Percentiles rank a stretch among this genome's conserved stretches.
phyloP scores from a whole-genome alignment of 345 rosid genomes.

The Eucalyptus tenuipes region DNA sequence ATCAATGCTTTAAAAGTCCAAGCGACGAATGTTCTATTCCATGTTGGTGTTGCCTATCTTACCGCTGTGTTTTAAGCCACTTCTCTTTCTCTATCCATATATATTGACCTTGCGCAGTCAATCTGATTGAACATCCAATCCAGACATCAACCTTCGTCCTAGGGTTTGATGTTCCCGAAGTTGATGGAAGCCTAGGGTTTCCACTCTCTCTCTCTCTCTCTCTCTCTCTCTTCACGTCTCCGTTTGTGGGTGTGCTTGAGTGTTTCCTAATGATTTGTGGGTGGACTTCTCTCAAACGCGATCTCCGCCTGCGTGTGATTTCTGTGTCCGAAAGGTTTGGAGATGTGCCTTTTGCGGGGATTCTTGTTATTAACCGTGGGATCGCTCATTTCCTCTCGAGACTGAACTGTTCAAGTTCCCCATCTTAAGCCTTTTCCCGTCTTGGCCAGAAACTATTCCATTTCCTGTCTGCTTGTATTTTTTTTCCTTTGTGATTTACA shows the following conservation, averaged over 20 bases:
- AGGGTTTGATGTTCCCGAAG: neutral
- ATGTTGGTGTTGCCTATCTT: neutral
- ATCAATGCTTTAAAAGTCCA: neutral
- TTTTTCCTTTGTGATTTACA: neutral
- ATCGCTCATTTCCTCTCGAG: neutral
- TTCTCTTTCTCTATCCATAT: neutral
- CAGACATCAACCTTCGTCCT: neutral
- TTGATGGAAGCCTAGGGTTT: neutral
- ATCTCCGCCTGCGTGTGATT: neutral
- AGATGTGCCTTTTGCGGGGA: neutral
- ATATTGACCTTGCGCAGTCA: neutral
- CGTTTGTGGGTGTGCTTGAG: neutral
- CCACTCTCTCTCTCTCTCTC: neutral
- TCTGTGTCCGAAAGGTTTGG: neutral
- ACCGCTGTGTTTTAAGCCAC: neutral
- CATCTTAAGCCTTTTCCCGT: neutral
- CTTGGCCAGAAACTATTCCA: neutral
- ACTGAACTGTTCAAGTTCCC: neutral
- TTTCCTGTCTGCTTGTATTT: neutral
- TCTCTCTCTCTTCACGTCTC: neutral
- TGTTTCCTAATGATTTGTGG: neutral
- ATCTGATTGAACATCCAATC: neutral
- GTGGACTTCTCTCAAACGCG: neutral
- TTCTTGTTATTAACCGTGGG: slow-evolving; percentile 19
- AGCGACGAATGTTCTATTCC: neutral